phyloP scores from a whole-genome alignment of 169 alveolate species.

The Miamiensis avidus region DNA sequence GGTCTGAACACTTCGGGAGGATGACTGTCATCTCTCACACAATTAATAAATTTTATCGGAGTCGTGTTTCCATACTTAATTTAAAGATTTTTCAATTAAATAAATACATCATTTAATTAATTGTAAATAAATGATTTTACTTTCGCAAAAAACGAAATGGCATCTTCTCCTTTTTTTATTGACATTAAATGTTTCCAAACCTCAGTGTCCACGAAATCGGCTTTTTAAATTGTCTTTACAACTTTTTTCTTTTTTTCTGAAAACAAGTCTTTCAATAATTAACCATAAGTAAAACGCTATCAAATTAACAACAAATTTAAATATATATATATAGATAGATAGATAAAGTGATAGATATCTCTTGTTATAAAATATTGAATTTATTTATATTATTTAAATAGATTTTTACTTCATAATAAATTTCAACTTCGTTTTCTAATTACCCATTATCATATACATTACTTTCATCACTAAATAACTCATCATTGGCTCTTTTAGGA shows the following conservation, averaged over 20 bases:
- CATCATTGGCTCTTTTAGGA: too few relatives aligned
- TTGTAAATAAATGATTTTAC: not conserved
- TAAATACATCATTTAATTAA: not conserved
- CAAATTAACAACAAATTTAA: too few relatives aligned
- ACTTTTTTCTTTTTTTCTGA: slow-evolving; percentile 17
- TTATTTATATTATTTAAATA: not conserved
- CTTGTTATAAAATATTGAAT: not conserved
- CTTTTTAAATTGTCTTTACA: slow-evolving; percentile 36
- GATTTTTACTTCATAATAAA: not conserved
- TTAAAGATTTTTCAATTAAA: slow-evolving; percentile 2
- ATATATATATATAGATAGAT: too few relatives aligned
- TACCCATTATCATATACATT: slow-evolving; percentile 1
- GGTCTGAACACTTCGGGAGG: slow-evolving; percentile 81
- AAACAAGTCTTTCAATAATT: slow-evolving; percentile 14
- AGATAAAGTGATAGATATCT: too few relatives aligned
- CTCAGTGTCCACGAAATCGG: slow-evolving; percentile 35
- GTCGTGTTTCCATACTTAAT: slow-evolving; percentile 83
- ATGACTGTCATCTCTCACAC: slow-evolving; percentile 68
- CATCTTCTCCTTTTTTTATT: slow-evolving; percentile 83
- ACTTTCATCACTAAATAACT: too few relatives aligned
- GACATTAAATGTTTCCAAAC: slow-evolving; percentile 44
- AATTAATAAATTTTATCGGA: slow-evolving; percentile 83
- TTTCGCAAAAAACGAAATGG: slow-evolving; percentile 88
- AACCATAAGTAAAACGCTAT: not conserved
- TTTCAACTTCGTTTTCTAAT: slow-evolving; percentile 6